phyloP scores from a whole-genome alignment of 345 rosid genomes.

The Bretschneidera sinensis region DNA sequence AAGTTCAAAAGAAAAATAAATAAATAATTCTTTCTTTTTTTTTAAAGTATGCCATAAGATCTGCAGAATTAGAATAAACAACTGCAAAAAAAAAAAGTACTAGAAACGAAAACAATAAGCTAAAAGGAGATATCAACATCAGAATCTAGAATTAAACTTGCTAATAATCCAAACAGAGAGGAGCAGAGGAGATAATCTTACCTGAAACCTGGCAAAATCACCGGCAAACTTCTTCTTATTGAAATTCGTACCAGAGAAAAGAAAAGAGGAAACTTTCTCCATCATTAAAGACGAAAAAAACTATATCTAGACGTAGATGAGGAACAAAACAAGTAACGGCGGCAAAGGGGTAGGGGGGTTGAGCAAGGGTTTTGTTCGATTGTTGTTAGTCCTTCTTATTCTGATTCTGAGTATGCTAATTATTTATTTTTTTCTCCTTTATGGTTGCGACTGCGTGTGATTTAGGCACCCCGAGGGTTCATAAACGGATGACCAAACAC shows the following conservation, averaged over 20 bases:
- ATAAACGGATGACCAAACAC: no score
- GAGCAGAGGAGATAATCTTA: conserved; percentile 6
- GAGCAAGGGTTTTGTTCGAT: background rate
- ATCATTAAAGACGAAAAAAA: conserved; percentile 22
- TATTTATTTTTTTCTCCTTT: no score
- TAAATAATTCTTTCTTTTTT: no score
- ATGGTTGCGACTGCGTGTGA: no score
- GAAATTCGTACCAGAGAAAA: conserved; percentile 72
- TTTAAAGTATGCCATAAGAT: no score
- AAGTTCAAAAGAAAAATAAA: background rate
- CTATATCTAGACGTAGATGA: background rate
- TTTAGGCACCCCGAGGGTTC: no score
- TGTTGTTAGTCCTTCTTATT: no score
- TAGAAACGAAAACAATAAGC: background rate
- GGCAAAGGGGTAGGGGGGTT: background rate
- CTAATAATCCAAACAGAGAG: background rate
- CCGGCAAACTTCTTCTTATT: conserved; percentile 53
- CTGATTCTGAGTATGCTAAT: no score
- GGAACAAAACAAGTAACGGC: background rate
- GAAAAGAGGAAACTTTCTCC: conserved; percentile 62
- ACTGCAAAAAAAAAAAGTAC: no score
- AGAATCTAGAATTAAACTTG: background rate
- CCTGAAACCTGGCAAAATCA: conserved; percentile 66
- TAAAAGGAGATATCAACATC: background rate
- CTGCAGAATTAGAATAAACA: no score